Percentiles rank a stretch among this genome's conserved stretches.
These are phyloP conservation scores for Terfezia boudieri DNA, from an alignment of 495 filamentous ascomycete genomes.

Conservation along the genomic window DNA sequence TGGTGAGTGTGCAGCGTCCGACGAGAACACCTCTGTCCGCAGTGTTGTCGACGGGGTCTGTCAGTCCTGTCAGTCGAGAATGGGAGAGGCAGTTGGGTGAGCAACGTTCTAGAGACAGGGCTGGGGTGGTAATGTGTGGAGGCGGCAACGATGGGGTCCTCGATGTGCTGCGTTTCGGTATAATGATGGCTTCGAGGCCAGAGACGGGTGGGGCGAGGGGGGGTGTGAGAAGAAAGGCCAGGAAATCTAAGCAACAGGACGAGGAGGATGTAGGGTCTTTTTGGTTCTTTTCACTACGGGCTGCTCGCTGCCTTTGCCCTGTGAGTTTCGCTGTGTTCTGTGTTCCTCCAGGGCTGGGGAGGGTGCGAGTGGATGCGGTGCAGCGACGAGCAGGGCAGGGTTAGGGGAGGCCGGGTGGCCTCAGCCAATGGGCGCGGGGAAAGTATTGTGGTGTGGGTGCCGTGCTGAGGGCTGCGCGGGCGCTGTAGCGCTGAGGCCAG, in stretches of 20 bases:
- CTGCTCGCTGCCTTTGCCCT: background rate
- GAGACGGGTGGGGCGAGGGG: background rate
- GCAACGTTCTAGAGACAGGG: too few species aligned
- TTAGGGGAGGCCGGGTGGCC: background rate
- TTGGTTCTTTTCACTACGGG: background rate
- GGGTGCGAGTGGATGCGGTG: background rate
- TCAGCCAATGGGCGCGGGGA: background rate
- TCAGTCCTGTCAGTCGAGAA: too few species aligned
- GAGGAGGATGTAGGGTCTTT: background rate
- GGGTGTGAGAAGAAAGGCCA: background rate
- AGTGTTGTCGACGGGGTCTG: too few species aligned
- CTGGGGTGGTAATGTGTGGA: too few species aligned
- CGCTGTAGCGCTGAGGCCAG: background rate
- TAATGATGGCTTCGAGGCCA: background rate
- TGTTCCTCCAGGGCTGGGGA: background rate
- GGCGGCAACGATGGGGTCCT: too few species aligned
- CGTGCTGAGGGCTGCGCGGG: background rate
- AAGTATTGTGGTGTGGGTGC: background rate
- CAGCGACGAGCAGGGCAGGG: background rate
- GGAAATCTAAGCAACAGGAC: background rate
- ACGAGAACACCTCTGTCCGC: too few species aligned
- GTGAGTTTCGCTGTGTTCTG: background rate
- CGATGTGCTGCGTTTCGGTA: too few species aligned
- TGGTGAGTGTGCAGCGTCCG: too few species aligned
- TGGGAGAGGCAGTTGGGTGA: too few species aligned